A percentile compares a stretch with the other conserved stretches of the same genome.
Evolutionary conservation across 1,139 yeast genomes (phyloP).

Genomic region (Pichia sp.): DNA sequence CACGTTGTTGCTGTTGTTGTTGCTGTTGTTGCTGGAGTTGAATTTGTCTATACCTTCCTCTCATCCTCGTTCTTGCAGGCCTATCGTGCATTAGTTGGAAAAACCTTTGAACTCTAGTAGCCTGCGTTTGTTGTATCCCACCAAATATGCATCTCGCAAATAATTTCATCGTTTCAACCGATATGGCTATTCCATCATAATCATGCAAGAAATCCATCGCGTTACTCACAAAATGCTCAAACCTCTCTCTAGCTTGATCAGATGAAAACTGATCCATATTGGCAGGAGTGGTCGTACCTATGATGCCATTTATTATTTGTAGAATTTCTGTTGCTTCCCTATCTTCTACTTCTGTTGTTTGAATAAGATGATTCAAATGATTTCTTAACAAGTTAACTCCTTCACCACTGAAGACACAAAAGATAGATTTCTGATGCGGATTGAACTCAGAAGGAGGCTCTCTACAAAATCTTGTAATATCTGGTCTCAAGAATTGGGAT

Average conservation of each 20-base stretch:
- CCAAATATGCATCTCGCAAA: slow-evolving; percentile 30
- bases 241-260: slow-evolving; percentile 21
- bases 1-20: slow-evolving; percentile 2
- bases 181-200: slow-evolving; percentile 24
- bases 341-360: slow-evolving; percentile 29
- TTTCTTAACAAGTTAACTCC: slow-evolving; percentile 55
- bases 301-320: slow-evolving; percentile 28
- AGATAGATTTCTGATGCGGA: slow-evolving; percentile 76
- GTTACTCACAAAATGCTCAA: slow-evolving; percentile 26
- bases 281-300: slow-evolving; percentile 20
- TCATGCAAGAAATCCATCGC: slow-evolving; percentile 29
- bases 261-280: slow-evolving; percentile 17
- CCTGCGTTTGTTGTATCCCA: slow-evolving; percentile 28
- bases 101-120: slow-evolving; percentile 30
- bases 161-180: slow-evolving; percentile 23
- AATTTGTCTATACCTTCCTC: slow-evolving; percentile 16
- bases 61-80: slow-evolving; percentile 16
- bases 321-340: slow-evolving; percentile 30
- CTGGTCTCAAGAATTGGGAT: slow-evolving; percentile 77
- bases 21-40: slow-evolving; percentile 8
- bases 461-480: slow-evolving; percentile 82
- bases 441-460: slow-evolving; percentile 95
- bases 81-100: slow-evolving; percentile 28
- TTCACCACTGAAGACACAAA: slow-evolving; percentile 90
- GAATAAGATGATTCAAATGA: slow-evolving; percentile 28